A percentile compares a stretch with the other conserved stretches of the same genome.
These are phyloP conservation scores for Geranium rotundifolium DNA, from an alignment of 345 rosid genomes.

Conservation along the genomic window DNA sequence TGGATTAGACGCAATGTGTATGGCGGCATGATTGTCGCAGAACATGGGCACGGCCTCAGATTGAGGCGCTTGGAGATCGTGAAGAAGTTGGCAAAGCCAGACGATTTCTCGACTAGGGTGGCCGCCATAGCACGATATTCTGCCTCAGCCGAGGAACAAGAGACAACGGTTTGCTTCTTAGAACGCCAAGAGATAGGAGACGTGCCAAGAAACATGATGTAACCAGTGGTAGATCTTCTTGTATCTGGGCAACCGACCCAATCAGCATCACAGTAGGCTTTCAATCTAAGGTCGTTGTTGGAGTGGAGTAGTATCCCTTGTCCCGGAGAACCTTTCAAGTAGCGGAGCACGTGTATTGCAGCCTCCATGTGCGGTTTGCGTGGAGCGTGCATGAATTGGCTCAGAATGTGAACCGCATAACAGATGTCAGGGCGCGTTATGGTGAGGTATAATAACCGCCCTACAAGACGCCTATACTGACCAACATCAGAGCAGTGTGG, in stretches of 20 bases:
- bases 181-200: not conserved
- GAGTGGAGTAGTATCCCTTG: not conserved
- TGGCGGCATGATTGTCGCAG: not conserved
- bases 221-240: not conserved
- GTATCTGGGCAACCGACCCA: not conserved
- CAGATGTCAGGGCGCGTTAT: not conserved
- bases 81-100: not conserved
- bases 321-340: not conserved
- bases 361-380: not conserved
- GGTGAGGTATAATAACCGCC: not conserved
- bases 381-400: not conserved
- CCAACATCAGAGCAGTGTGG: not conserved
- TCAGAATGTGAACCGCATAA: too few relatives aligned
- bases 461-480: not conserved
- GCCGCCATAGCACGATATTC: not conserved
- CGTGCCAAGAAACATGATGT: not conserved
- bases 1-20: too few relatives aligned
- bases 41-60: not conserved
- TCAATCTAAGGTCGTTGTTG: too few relatives aligned
- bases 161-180: not conserved
- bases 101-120: not conserved
- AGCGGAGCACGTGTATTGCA: not conserved
- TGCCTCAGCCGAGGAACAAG: not conserved
- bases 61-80: not conserved
- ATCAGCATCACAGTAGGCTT: constrained; percentile 1